phyloP scores from a whole-genome alignment of 2,329 filamentous ascomycete species.

The Ophiostoma pallidulum region DNA sequence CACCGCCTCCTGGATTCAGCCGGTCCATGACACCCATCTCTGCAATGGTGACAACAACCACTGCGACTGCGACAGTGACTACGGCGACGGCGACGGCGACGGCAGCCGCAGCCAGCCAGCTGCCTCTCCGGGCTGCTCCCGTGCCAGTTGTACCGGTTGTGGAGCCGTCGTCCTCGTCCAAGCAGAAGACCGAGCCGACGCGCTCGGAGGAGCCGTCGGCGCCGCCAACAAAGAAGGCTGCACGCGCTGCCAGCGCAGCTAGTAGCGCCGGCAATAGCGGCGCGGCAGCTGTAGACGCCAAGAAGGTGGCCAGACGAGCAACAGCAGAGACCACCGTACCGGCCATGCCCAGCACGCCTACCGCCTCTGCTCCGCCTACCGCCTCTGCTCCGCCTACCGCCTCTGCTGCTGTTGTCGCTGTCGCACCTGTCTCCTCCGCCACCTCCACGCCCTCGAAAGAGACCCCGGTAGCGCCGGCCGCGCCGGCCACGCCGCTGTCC shows the following conservation, averaged over 20 bases:
- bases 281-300: background rate
- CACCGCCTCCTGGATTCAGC: constrained; percentile 23
- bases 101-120: background rate
- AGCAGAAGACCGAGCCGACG: background rate
- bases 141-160: background rate
- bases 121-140: background rate
- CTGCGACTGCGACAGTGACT: background rate
- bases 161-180: background rate
- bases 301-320: background rate
- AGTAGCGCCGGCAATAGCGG: background rate
- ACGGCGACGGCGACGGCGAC: background rate
- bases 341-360: background rate
- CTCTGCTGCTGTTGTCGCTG: background rate
- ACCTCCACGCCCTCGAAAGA: background rate
- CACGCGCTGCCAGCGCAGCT: background rate
- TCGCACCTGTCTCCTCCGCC: too few relatives aligned
- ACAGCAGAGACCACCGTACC: background rate
- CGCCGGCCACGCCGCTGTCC: constrained; percentile 22
- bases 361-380: background rate
- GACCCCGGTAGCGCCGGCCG: too few relatives aligned
- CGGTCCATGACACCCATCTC: constrained; percentile 10
- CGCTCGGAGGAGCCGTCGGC: background rate
- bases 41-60: background rate
- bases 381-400: background rate
- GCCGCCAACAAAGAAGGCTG: background rate